Evolutionary conservation across 2,329 filamentous ascomycete genomes (phyloP), one percentile per base, ranked within the genome.

Genomic region (Xylaria sp.): DNA sequence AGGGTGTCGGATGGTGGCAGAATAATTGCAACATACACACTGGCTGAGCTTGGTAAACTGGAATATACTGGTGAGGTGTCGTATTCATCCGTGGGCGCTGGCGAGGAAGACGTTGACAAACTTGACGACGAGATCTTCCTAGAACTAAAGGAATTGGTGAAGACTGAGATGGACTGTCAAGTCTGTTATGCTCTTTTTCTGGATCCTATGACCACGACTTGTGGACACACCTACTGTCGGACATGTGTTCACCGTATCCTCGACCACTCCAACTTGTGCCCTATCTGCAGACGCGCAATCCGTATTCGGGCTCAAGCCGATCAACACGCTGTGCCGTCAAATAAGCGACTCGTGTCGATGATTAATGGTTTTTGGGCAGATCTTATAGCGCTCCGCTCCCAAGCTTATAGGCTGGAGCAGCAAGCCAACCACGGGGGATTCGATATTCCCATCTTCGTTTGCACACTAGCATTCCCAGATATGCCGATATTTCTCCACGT

Each of bases 171-270:
- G 75, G 93, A 97, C 75, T 97, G 94, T 72, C 93, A 96, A 74
- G 89, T 97, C 66, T 97, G 94, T 80, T 97, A 95, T 78, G 87
- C 89, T 46, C 80, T 97, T 25, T 91, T 95, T 77, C 82, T 93
- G 68, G 92, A 97, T 69, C 93, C 94, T 0, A 83, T 94, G 60
- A 97, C 94, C 0, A 97, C 93, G 0, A 85, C 88, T 1, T 97
- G 94, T 74, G 94, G 94, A 1, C 94, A 97, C 78, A 97, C 93
- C 0, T 95, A 96, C 75, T 97, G 94, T 78, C 89, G 92, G 23
- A 86, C 87, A 67, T 97, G 94, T 77, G 83, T 97, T 25, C 87
- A 90, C 64, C 88, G 91, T 53, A 89, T 92, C 7, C 83, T 97
- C 67, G 91, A 95, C 74, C 91, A 96, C 76, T 91, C 91, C 1